Percentiles rank a stretch among this genome's conserved stretches.
Conservation (phyloP, 1,284 basidiomycete species). For the Salmacisia buchloeana region DNA sequence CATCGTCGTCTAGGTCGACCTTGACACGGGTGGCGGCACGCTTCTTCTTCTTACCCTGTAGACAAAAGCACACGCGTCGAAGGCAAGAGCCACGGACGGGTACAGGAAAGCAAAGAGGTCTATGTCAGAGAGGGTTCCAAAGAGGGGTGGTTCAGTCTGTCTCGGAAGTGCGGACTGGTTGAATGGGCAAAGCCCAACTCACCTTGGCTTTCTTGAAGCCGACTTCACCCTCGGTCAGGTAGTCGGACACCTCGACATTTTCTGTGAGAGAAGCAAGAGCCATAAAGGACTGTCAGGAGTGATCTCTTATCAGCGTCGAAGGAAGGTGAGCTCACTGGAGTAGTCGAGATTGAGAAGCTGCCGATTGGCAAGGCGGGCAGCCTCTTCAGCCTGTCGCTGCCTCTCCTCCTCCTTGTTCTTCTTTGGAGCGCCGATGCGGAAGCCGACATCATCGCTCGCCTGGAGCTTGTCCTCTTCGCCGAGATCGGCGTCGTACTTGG, state of each 20-base stretch:
- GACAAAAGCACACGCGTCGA: not conserved
- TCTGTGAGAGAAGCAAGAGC: slow-evolving; percentile 56
- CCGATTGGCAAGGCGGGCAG: slow-evolving; percentile 64
- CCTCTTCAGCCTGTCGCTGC: slow-evolving; percentile 59
- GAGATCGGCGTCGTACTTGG: slow-evolving; percentile 89
- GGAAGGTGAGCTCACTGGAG: slow-evolving; percentile 61
- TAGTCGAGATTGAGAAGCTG: slow-evolving; percentile 84
- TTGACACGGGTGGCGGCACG: slow-evolving; percentile 77
- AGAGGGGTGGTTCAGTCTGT: slow-evolving; percentile 17
- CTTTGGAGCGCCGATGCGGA: slow-evolving; percentile 26
- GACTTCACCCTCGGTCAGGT: slow-evolving; percentile 79
- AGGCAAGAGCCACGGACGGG: slow-evolving; percentile 14
- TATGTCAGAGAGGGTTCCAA: slow-evolving; percentile 4
- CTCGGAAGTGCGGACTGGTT: not conserved
- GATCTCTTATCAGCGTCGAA: not conserved
- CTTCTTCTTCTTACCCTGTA: slow-evolving; percentile 63
- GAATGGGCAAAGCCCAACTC: slow-evolving; percentile 16
- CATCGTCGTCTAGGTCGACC: slow-evolving; percentile 63
- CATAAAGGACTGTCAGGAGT: no score
- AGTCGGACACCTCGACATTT: slow-evolving; percentile 78
- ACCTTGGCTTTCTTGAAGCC: slow-evolving; percentile 92
- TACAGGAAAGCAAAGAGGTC: not conserved
- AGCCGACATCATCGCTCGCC: slow-evolving; percentile 23
- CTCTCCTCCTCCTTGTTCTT: slow-evolving; percentile 52
- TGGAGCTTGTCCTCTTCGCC: slow-evolving; percentile 57